These are phyloP conservation scores for Solanum infundibuliforme DNA, from an alignment of 257 asterid species.

Conservation along the genomic window DNA sequence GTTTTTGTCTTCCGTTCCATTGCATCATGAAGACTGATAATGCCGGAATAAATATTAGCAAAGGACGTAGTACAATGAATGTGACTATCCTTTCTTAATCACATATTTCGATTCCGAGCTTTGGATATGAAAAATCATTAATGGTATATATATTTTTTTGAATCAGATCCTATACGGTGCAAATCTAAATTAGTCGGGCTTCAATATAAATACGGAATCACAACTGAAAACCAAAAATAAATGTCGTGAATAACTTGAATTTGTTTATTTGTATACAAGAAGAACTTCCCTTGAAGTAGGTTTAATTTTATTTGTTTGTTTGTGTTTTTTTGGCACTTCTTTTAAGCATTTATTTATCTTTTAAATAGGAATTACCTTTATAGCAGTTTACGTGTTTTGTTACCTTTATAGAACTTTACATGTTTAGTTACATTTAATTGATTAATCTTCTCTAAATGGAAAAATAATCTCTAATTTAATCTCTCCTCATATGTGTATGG, in stretches of 20 bases:
- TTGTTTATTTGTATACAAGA: background rate
- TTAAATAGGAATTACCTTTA: background rate
- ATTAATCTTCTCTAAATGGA: background rate
- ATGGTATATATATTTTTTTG: fast-evolving
- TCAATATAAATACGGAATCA: fast-evolving
- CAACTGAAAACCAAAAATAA: background rate
- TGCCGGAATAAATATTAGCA: too few species aligned
- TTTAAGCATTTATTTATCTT: background rate
- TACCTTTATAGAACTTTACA: background rate
- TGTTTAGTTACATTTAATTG: background rate
- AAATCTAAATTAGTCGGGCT: fast-evolving
- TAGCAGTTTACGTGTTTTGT: background rate
- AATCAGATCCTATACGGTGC: fast-evolving
- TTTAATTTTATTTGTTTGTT: background rate
- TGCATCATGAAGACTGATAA: too few species aligned
- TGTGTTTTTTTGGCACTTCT: background rate
- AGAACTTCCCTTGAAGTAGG: background rate
- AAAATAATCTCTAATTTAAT: background rate
- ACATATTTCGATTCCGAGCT: fast-evolving
- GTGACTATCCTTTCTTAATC: too few species aligned
- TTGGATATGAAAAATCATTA: too few species aligned
- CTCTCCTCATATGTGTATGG: background rate
- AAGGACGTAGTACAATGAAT: too few species aligned
- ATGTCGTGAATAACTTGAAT: background rate
- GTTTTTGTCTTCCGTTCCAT: too few species aligned